Base-by-base conservation (phyloP, 73 alveolate species). In the Blepharisma stoltei region DNA sequence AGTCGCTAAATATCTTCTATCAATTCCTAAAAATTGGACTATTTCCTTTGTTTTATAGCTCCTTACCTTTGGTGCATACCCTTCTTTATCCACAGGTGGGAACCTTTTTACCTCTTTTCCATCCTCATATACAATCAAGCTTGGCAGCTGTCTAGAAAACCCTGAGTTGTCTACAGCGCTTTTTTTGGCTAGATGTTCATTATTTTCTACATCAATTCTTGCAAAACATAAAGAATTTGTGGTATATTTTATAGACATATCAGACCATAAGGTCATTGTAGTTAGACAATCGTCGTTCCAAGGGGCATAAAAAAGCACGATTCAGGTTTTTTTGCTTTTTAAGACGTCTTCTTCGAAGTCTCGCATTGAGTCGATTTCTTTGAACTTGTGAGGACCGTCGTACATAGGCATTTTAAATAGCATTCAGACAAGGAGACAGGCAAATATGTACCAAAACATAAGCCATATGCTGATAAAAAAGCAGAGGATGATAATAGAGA, bases 41-140 rank as follows among this genome's bases (percentile, higher is more conserved):
- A 38, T 69, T 44, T n/a, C 60, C 45, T 69, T 69, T 14, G 23
- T 38, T 43, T 46, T 69, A 46, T 69, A 69, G n/a, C 27, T 44
- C 55, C 1, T 11, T 21, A 27, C 37, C 21, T 9, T 60, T 60
- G 76, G 76, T 14, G n/a, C 14, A 7, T n/a, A 11, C 11, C 76
- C 79, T 9, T 69, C 27, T n/a, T 14, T 23, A 25, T 43, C 79
- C 27, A 37, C 79, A 1, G 79, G 79, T 69, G 79, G 79, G 27
- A 38, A 69, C 43, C 79, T 69, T 44, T 69, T 69, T 1, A 25
- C 25, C 27, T 69, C 79, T n/a, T 69, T 46, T 38, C 79, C 79
- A 7, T 69, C 41, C 4, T 43, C 60, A 69, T 14, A 69, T 37
- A 69, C 32, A 69, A 69, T 38, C 21, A 69, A 43, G n/a, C 54